Conservation (phyloP, 1,139 yeast species). For the Nakaseomyces delphensis region DNA sequence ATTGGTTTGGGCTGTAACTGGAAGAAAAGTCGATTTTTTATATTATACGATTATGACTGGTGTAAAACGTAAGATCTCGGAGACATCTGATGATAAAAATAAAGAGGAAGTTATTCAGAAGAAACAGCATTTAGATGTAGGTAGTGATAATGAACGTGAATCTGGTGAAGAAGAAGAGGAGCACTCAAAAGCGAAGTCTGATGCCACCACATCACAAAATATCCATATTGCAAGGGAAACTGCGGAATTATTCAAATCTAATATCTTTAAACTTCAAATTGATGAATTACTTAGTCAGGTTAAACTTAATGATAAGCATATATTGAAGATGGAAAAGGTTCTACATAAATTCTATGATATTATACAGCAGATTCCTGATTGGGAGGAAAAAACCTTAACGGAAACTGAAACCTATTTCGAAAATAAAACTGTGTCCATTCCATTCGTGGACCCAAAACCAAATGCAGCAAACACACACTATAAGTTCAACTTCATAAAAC, state of each 20-base stretch:
- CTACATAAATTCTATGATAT: conserved; percentile 68
- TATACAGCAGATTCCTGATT: conserved; percentile 53
- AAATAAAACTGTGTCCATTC: conserved; percentile 50
- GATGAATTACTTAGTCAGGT: conserved; percentile 82
- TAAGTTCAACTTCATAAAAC: conserved; percentile 60
- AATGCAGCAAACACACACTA: conserved; percentile 49
- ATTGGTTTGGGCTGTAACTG: too few relatives aligned
- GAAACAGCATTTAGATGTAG: conserved; percentile 3
- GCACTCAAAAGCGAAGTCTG: conserved; percentile 11
- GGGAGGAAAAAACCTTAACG: conserved; percentile 42
- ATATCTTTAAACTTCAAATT: conserved; percentile 86
- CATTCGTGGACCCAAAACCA: conserved; percentile 88
- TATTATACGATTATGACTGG: conserved; percentile 2
- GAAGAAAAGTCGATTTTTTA: too few relatives aligned
- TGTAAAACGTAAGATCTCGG: conserved; percentile 15
- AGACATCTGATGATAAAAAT: conserved; percentile 7
- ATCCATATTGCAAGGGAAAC: conserved; percentile 89
- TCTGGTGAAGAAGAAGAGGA: conserved; percentile 15
- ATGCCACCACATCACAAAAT: conserved; percentile 60
- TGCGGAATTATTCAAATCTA: conserved; percentile 86
- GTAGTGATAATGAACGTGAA: conserved; percentile 16
- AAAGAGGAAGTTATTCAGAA: conserved; percentile 4
- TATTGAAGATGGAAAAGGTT: conserved; percentile 61
- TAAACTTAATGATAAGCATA: conserved; percentile 59
- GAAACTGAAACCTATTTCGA: conserved; percentile 47